Percentiles rank a stretch among this genome's conserved stretches.
Evolutionary conservation across 2,329 filamentous ascomycete species (phyloP).

Genomic region (Botrytis byssoidea): DNA sequence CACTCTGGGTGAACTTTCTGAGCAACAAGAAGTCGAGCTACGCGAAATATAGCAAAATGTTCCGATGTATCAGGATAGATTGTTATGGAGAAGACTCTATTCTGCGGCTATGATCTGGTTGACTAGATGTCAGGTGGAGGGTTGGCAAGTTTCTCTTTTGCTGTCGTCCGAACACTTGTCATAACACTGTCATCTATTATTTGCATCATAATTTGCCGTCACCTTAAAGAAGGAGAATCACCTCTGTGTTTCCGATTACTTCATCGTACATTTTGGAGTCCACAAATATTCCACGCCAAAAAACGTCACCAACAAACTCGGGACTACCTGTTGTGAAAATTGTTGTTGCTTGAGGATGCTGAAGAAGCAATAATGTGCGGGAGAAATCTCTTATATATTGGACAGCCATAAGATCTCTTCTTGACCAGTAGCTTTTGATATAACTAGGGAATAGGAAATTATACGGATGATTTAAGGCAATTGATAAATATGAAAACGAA

Average conservation of each 20-base stretch:
- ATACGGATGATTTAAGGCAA: fast-evolving
- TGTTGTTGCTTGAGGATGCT: neutral
- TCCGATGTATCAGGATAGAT: fast-evolving
- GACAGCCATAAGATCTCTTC: neutral
- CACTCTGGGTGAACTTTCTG: neutral
- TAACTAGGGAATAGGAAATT: neutral
- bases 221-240: neutral
- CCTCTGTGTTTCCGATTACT: neutral
- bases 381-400: neutral
- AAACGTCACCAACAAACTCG: no score
- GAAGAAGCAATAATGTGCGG: neutral
- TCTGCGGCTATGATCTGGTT: fast-evolving
- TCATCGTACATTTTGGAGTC: fast-evolving
- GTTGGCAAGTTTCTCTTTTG: fast-evolving
- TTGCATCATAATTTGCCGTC: neutral
- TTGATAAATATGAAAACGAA: neutral
- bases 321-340: no score
- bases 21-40: neutral
- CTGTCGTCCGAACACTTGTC: neutral
- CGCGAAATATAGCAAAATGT: neutral
- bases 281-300: neutral
- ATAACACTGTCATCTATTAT: neutral
- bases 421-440: neutral
- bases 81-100: fast-evolving
- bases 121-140: neutral